Evolutionary conservation across 495 filamentous ascomycete genomes (phyloP), one percentile per base, ranked within the genome.

Genomic region (Filosporella fistucella): DNA sequence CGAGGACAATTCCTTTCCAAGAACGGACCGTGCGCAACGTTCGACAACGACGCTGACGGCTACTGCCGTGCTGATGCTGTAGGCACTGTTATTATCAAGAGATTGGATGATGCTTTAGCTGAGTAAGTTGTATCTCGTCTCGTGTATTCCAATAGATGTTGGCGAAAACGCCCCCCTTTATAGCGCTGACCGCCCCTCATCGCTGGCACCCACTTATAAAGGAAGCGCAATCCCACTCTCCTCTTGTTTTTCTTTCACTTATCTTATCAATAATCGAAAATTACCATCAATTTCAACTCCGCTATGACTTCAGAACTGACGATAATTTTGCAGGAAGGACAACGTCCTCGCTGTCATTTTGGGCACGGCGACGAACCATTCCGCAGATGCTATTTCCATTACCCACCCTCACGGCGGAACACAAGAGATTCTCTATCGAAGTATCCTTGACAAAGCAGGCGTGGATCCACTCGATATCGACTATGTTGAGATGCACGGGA

Each of bases 401-500:
- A 93, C 88, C 0, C 81, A 85, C 22, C 87, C 88, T n/a, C 83
- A 87, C 60, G 80, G 76, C 2, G 78, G 76, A 2, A 84, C 85
- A 0, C 88, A 94, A 59, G 76, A 82, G 6, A 63, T 74, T 10
- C 69, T 91, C n/a, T 91, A 84, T 49, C 67, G 72, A 13, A 71
- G 81, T 21, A 75, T 91, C 30, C 69, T 91, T 12, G 75, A 82
- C 35, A 72, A 85, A 28, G 82, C 85, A 9, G 77, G 84, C 30
- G 71, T 87, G 4, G 78, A 88, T 45, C 84, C 88, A 2, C 76
- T 78, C 42, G 82, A 90, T 38, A 66, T 91, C 17, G 81, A 81
- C 66, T 93, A 91, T 52, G 79, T 93, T 12, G 88, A 94, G 60
- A 89, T 90, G 80, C 88, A 94, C 60, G 88, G 88, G n/a, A 93